Percentiles rank a stretch among this genome's conserved stretches.
Evolutionary conservation across 352 stramenopile genomes (phyloP).

Genomic region (Globisporangium viniferum): DNA sequence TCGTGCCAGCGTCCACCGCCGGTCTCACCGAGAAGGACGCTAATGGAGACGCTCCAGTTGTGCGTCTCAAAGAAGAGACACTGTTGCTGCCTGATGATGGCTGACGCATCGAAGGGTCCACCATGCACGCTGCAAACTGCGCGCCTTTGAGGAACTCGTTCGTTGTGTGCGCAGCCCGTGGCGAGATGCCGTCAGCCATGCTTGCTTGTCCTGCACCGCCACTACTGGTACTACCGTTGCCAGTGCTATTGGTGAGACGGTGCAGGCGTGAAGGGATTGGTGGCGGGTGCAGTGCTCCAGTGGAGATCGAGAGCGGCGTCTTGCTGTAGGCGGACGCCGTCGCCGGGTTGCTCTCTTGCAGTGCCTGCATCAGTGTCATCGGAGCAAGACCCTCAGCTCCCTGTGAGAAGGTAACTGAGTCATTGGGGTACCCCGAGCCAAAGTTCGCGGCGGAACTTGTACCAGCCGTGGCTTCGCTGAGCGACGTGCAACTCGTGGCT

Average conservation of each 20-base stretch:
- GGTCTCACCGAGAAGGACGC: conserved; percentile 14
- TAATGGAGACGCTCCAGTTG: not conserved
- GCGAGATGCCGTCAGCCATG: conserved; percentile 28
- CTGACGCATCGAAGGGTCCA: conserved; percentile 38
- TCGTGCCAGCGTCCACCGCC: conserved; percentile 45
- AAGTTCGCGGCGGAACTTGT: not conserved
- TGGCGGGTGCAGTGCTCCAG: conserved; percentile 17
- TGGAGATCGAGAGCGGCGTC: conserved; percentile 21
- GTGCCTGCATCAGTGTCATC: conserved; percentile 50
- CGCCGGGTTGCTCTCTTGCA: conserved; percentile 42
- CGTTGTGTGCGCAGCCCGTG: conserved; percentile 40
- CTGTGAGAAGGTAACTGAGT: conserved; percentile 4
- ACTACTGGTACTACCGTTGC: too few relatives aligned
- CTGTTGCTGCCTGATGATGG: conserved; percentile 19
- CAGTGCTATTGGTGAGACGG: conserved; percentile 22
- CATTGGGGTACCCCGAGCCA: not conserved
- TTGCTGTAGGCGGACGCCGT: conserved; percentile 19
- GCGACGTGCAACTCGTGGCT: conserved; percentile 34
- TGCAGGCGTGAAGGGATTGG: conserved; percentile 23
- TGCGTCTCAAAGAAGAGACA: not conserved
- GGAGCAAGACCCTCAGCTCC: conserved; percentile 7
- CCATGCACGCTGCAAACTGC: conserved; percentile 62
- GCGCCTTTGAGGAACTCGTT: conserved; percentile 68
- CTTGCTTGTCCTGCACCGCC: not conserved
- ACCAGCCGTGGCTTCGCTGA: conserved; percentile 31